Evolutionary conservation across 306 rosid species (phyloP).

Genomic region (Glycine latifolia): DNA sequence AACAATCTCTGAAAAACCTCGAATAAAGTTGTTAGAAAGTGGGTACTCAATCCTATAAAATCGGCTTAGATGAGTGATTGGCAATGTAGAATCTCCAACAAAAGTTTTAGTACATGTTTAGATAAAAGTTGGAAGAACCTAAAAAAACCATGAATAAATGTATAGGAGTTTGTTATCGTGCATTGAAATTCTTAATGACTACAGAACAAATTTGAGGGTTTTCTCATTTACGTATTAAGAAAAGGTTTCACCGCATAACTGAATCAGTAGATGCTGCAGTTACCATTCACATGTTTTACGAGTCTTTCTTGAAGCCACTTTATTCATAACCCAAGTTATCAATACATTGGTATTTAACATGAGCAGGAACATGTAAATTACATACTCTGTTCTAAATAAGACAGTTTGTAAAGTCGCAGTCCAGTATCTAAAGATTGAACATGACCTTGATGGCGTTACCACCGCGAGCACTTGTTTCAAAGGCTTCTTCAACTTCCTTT

Average conservation of each 20-base stretch:
- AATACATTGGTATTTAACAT: conserved; percentile 11
- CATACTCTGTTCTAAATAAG: conserved; percentile 19
- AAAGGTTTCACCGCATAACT: not conserved
- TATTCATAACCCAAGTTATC: conserved; percentile 21
- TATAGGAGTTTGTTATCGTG: too few relatives aligned
- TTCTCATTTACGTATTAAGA: not conserved
- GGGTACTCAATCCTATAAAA: too few relatives aligned
- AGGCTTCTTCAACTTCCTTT: conserved; percentile 86
- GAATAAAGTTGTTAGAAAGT: too few relatives aligned
- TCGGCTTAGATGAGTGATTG: too few relatives aligned
- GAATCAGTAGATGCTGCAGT: conserved; percentile 24
- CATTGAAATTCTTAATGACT: not conserved
- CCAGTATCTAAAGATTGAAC: conserved; percentile 71
- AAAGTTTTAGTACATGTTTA: too few relatives aligned
- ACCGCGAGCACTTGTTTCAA: conserved; percentile 96
- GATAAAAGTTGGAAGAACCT: too few relatives aligned
- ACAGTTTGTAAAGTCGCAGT: not conserved
- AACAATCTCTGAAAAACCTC: too few relatives aligned
- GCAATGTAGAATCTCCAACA: too few relatives aligned
- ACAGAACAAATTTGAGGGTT: not conserved
- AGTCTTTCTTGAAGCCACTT: conserved; percentile 22
- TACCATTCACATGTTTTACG: not conserved
- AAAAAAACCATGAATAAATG: too few relatives aligned
- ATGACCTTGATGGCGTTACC: conserved; percentile 93
- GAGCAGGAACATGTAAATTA: not conserved